Evolutionary conservation across 805 yeast species (phyloP).

Genomic region (Citeromyces matritensis): DNA sequence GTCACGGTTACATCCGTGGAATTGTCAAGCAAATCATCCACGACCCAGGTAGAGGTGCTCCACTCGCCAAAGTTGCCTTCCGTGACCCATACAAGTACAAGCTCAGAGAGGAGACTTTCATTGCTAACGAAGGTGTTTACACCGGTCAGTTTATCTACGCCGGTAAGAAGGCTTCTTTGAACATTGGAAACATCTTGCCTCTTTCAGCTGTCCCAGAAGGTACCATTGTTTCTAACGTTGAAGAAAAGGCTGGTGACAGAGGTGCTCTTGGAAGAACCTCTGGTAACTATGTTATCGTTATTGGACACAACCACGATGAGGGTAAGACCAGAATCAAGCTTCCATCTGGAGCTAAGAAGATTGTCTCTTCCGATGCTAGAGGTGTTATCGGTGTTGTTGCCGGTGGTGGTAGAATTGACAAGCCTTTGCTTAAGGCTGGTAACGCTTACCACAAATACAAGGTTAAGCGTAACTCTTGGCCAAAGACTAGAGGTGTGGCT

Average conservation of each 20-base stretch:
- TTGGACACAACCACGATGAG: slow-evolving; percentile 99
- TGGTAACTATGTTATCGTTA: slow-evolving; percentile 97
- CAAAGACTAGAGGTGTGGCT: slow-evolving; percentile 99
- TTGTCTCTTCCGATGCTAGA: slow-evolving; percentile 90
- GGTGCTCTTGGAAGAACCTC: slow-evolving; percentile 99
- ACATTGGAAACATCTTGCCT: slow-evolving; percentile 95
- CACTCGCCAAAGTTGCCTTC: slow-evolving; percentile 97
- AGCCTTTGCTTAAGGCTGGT: slow-evolving; percentile 99
- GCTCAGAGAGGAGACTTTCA: slow-evolving; percentile 95
- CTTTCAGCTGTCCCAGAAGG: slow-evolving; percentile 71
- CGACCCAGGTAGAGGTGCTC: slow-evolving; percentile 99
- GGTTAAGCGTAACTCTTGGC: slow-evolving; percentile 99
- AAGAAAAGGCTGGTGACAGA: slow-evolving; percentile 38
- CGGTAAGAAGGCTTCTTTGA: slow-evolving; percentile 96
- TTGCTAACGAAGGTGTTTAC: slow-evolving; percentile 99
- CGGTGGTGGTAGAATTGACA: slow-evolving; percentile 99
- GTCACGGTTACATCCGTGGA: slow-evolving; percentile 99
- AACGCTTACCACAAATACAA: slow-evolving; percentile 99
- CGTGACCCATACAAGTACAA: slow-evolving; percentile 99
- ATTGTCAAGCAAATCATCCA: slow-evolving; percentile 96
- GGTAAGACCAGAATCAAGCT: slow-evolving; percentile 98
- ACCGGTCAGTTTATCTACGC: slow-evolving; percentile 99
- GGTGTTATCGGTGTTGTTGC: slow-evolving; percentile 99
- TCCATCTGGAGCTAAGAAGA: slow-evolving; percentile 98
- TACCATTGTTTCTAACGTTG: slow-evolving; percentile 36